Base-by-base conservation (phyloP, 345 rosid species). In the Populus pruinosa region DNA sequence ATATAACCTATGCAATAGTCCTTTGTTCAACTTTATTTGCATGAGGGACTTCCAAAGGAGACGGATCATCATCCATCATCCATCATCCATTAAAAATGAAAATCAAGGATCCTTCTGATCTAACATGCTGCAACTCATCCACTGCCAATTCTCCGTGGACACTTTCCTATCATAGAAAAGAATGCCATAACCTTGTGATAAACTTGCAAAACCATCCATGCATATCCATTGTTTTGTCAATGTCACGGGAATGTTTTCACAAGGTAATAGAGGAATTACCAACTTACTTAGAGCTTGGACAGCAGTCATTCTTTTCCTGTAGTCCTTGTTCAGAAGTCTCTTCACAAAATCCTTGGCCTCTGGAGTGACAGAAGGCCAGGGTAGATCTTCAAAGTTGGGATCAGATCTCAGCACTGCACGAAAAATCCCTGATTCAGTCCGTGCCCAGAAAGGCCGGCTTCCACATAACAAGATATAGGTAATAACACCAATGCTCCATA, bases 401-500 rank as follows among this genome's bases (percentile, higher is more conserved):
- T 90, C 91, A n/a, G 92, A 90, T 89, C 93, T 87, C 82, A 96
- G 90, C 70, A 96, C 99, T 50, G 98, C 90, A 20, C 99, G 94
- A 63, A 96, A 94, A 80, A 94, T 96, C 35, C 97, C 97, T 27
- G 99, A 96, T 88, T 96, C 99, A 6, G 97, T 93, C 77, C 98
- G 81, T 79, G 97, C 96, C 83, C 93, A 96, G 78, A 93, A 93
- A 65, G 99, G 99, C 77, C 98, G 89, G 86, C 98, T 92, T 79
- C 99, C 99, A 83, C 99, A 96, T 68, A 96, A 86, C 77, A 96
- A 84, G 80, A 96, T 92, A 81, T 96, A 94, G 49, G 93, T 77
- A 88, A 94, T 94, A 79, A 96, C 97, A 39, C 98, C 99, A 67
- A 96, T 87, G 79, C 99, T 94, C 99, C 99, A 96, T 82, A 92